Conservation (phyloP, 257 asterid species). For the Fraxinus anomala region DNA sequence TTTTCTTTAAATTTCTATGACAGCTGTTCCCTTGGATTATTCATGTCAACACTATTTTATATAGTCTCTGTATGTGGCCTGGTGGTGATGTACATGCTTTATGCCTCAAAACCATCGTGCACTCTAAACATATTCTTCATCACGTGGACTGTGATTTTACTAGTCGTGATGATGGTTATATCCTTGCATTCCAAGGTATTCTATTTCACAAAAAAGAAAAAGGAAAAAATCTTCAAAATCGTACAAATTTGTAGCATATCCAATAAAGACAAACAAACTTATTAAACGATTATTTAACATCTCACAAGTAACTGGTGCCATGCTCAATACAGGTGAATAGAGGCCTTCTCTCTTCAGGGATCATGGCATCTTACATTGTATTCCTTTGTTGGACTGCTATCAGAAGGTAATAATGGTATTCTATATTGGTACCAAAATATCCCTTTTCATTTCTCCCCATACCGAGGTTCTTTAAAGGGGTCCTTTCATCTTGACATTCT, state of each 20-base stretch:
- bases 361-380: constrained; percentile 89
- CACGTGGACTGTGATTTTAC: constrained; percentile 84
- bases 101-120: constrained; percentile 71
- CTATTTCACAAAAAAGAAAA: constrained; percentile 11
- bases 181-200: constrained; percentile 87
- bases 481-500: no score
- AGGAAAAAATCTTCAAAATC: neutral
- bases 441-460: no score
- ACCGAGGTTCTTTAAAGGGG: no score
- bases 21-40: constrained; percentile 78
- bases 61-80: constrained; percentile 72
- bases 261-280: neutral
- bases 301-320: no score
- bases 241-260: neutral
- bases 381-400: constrained; percentile 96
- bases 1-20: neutral
- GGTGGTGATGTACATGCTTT: constrained; percentile 68
- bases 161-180: constrained; percentile 79
- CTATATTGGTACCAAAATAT: neutral
- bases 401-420: constrained; percentile 59
- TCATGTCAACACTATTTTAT: constrained; percentile 83
- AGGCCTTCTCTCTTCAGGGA: constrained; percentile 91
- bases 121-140: constrained; percentile 88
- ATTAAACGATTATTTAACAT: neutral
- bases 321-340: constrained; percentile 73